Percentiles rank a stretch among this genome's conserved stretches.
Conservation (phyloP, 441 rosid genomes). For the Populus hybrid region DNA sequence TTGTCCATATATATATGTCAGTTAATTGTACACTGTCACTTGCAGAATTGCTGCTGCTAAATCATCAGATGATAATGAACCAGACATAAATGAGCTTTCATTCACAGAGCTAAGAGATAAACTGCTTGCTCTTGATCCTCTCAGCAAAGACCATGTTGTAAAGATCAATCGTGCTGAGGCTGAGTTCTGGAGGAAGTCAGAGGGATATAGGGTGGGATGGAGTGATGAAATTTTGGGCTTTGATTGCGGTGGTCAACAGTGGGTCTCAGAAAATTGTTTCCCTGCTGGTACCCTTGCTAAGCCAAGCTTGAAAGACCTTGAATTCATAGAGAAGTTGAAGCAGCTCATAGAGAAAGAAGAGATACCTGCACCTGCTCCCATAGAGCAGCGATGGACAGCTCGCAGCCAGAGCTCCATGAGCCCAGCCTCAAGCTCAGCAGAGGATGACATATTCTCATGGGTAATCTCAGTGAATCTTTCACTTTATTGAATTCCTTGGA, state of each 20-base stretch:
- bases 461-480: slow-evolving; percentile 35
- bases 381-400: slow-evolving; percentile 96
- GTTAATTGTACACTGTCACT: slow-evolving; percentile 23
- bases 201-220: slow-evolving; percentile 97
- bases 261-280: slow-evolving; percentile 97
- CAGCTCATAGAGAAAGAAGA: slow-evolving; percentile 72
- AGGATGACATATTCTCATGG: slow-evolving; percentile 89
- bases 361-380: slow-evolving; percentile 85
- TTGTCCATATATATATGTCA: slow-evolving; percentile 6
- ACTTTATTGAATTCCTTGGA: neutral
- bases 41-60: slow-evolving; percentile 48
- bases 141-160: slow-evolving; percentile 66
- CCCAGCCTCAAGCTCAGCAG: slow-evolving; percentile 76
- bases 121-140: slow-evolving; percentile 89
- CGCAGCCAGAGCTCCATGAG: slow-evolving; percentile 81
- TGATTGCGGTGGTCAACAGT: slow-evolving; percentile 99
- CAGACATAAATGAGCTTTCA: slow-evolving; percentile 58
- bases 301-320: slow-evolving; percentile 93
- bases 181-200: slow-evolving; percentile 94
- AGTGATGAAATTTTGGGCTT: slow-evolving; percentile 95
- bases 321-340: slow-evolving; percentile 79
- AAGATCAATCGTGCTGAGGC: slow-evolving; percentile 93
- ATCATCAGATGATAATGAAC: slow-evolving; percentile 42
- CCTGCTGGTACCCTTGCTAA: slow-evolving; percentile 84
- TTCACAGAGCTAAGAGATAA: slow-evolving; percentile 92